A percentile compares a stretch with the other conserved stretches of the same genome.
Conservation (phyloP, 371 early-diverging fungal species). For the Lichtheimia ornata region DNA sequence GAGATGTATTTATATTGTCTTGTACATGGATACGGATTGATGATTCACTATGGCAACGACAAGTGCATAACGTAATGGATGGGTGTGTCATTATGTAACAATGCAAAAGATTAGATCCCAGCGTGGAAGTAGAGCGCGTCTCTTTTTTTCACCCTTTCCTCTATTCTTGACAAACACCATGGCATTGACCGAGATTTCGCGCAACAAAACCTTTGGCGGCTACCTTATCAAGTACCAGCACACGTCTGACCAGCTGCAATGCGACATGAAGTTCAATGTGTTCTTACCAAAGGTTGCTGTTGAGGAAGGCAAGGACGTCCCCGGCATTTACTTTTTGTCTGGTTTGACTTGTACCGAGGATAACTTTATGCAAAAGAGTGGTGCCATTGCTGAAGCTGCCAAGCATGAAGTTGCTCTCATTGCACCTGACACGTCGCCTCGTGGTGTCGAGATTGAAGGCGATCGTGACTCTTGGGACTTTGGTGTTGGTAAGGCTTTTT, state of each 20-base stretch:
- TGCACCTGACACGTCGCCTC: slow-evolving; percentile 88
- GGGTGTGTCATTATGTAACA: too few relatives aligned
- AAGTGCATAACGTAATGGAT: too few relatives aligned
- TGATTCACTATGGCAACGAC: too few relatives aligned
- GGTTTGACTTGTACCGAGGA: slow-evolving; percentile 83
- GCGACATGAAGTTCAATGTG: slow-evolving; percentile 80
- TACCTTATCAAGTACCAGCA: slow-evolving; percentile 75
- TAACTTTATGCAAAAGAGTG: slow-evolving; percentile 85
- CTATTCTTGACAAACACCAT: slow-evolving; percentile 1
- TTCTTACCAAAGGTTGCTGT: slow-evolving; percentile 66
- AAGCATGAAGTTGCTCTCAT: slow-evolving; percentile 73
- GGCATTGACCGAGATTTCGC: slow-evolving; percentile 19
- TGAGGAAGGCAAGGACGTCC: slow-evolving; percentile 41
- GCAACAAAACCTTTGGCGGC: slow-evolving; percentile 69
- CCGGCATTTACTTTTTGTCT: slow-evolving; percentile 72
- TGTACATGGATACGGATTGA: too few relatives aligned
- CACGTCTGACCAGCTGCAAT: slow-evolving; percentile 56
- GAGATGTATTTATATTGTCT: too few relatives aligned
- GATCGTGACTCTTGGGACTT: slow-evolving; percentile 58
- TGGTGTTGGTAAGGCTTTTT: slow-evolving; percentile 33
- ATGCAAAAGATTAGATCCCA: too few relatives aligned
- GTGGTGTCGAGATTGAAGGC: slow-evolving; percentile 57
- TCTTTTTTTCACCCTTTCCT: too few relatives aligned
- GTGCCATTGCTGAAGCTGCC: slow-evolving; percentile 71
- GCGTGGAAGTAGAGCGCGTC: too few relatives aligned